Evolutionary conservation across 2,329 filamentous ascomycete species (phyloP).

Genomic region (Lachnellula arida): DNA sequence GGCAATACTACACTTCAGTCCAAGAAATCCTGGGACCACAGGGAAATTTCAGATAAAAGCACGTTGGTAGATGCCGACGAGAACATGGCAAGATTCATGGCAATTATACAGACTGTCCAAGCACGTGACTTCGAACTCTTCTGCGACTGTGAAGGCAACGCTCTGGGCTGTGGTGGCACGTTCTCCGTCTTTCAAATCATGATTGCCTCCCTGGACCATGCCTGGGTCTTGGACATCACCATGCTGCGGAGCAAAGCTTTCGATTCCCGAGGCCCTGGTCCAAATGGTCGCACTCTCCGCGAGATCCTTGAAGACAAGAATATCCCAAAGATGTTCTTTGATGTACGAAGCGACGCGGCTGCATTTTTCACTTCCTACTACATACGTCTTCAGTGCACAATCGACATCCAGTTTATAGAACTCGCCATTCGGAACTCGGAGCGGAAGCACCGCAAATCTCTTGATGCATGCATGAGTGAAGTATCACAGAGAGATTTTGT

Average conservation of each 20-base stretch:
- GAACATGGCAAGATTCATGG: neutral
- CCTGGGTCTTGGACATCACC: neutral
- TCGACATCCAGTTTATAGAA: conserved; percentile 54
- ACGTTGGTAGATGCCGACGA: neutral
- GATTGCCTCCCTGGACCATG: neutral
- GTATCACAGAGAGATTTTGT: neutral
- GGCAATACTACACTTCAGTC: too few species aligned
- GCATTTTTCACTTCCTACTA: conserved; percentile 43
- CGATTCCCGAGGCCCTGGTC: neutral
- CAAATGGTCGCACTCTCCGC: neutral
- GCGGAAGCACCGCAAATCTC: neutral
- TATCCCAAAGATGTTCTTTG: conserved; percentile 50
- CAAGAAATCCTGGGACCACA: neutral
- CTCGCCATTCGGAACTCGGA: neutral
- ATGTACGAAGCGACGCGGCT: conserved; percentile 53
- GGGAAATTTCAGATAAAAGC: neutral
- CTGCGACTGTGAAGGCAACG: neutral
- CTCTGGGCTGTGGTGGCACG: neutral
- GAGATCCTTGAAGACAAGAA: conserved; percentile 39
- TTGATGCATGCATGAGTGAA: neutral
- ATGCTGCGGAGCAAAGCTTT: conserved; percentile 1
- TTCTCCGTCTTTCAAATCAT: neutral
- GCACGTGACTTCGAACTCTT: neutral
- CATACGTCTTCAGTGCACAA: conserved; percentile 39
- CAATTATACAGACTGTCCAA: neutral